Conservation (phyloP, 2,329 filamentous ascomycete species). For the Tolypocladium ophioglossoides region DNA sequence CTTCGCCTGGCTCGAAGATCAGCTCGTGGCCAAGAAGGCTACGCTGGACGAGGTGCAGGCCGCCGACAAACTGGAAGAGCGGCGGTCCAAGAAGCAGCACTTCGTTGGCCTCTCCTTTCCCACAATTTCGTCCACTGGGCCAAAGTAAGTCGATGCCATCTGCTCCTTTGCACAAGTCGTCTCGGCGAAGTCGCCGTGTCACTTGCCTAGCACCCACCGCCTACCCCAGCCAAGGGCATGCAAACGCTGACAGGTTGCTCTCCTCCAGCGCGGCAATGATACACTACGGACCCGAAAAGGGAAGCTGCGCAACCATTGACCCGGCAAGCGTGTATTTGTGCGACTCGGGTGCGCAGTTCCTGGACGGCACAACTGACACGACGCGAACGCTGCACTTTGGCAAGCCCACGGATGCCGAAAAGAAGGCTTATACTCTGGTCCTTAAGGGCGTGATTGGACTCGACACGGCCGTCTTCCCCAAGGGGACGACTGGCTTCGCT, state of each 20-base stretch:
- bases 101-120: constrained; percentile 90
- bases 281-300: constrained; percentile 84
- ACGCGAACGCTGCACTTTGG: constrained; percentile 92
- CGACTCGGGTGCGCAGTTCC: constrained; percentile 93
- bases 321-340: constrained; percentile 83
- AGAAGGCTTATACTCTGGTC: constrained; percentile 84
- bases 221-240: neutral
- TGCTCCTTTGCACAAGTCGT: neutral
- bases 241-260: neutral
- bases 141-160: constrained; percentile 41
- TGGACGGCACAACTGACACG: constrained; percentile 92
- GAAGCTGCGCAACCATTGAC: constrained; percentile 73
- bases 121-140: constrained; percentile 89
- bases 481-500: constrained; percentile 88
- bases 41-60: constrained; percentile 78
- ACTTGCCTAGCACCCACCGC: no score
- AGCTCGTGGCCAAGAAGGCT: constrained; percentile 63
- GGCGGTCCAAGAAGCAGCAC: constrained; percentile 56
- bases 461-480: constrained; percentile 80
- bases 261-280: constrained; percentile 74
- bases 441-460: constrained; percentile 89
- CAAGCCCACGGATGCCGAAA: constrained; percentile 70
- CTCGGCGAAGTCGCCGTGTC: no score
- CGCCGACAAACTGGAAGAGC: constrained; percentile 79
- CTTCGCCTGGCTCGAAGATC: constrained; percentile 93